Evolutionary conservation across 2,329 filamentous ascomycete species (phyloP).

Genomic region (Tympanopsis confertula): DNA sequence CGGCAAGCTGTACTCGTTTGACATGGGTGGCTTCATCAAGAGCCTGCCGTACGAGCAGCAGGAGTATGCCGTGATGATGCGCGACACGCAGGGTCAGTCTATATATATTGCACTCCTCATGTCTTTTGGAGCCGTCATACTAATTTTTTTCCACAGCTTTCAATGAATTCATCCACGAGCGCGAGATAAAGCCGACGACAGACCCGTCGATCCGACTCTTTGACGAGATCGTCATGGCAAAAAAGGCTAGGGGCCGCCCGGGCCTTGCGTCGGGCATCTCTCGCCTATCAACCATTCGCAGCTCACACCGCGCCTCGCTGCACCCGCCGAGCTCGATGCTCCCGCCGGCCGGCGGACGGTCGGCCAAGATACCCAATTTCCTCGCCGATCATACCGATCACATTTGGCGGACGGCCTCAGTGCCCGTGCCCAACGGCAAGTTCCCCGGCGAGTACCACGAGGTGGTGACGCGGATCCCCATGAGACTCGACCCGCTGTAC

Average conservation of each 20-base stretch:
- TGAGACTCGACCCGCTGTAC: constrained; percentile 70
- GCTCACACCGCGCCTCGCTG: constrained; percentile 8
- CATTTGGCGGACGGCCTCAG: constrained; percentile 61
- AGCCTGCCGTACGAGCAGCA: constrained; percentile 56
- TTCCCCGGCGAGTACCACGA: constrained; percentile 52
- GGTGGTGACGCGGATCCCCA: constrained; percentile 56
- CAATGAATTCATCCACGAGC: constrained; percentile 76
- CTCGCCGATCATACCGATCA: constrained; percentile 66
- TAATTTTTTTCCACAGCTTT: constrained; percentile 48
- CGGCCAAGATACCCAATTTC: constrained; percentile 35
- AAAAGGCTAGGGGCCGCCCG: constrained; percentile 54
- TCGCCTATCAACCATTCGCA: constrained; percentile 38
- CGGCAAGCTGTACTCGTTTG: constrained; percentile 50
- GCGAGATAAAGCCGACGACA: constrained; percentile 52
- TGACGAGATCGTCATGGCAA: constrained; percentile 74
- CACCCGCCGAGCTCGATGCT: constrained; percentile 4
- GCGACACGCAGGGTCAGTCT: constrained; percentile 51
- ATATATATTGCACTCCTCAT: background rate
- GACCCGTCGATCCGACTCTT: constrained; percentile 64
- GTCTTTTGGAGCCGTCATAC: no score
- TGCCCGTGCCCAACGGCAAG: constrained; percentile 46
- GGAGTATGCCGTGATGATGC: constrained; percentile 51
- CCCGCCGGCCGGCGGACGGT: background rate
- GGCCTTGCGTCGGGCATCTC: constrained; percentile 55
- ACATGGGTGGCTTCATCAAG: constrained; percentile 53